phyloP scores from a whole-genome alignment of 352 stramenopile genomes.

The Ophiocytium majus region DNA sequence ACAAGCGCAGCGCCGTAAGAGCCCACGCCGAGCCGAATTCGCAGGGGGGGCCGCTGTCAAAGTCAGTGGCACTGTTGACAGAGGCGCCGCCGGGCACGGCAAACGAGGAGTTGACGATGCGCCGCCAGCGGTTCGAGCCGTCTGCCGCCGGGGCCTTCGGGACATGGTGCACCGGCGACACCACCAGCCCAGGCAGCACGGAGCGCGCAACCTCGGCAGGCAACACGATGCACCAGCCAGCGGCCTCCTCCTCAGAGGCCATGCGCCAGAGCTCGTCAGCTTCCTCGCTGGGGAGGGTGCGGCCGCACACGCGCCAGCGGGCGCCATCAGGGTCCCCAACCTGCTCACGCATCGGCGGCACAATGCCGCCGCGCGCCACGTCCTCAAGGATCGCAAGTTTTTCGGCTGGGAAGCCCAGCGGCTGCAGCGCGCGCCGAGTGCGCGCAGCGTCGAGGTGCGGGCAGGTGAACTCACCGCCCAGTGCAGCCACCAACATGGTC shows the following conservation, averaged over 20 bases:
- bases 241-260: neutral
- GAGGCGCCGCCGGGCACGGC: neutral
- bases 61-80: neutral
- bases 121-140: neutral
- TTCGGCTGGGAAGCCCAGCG: neutral
- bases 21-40: neutral
- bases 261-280: neutral
- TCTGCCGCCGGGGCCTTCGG: neutral
- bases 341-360: neutral
- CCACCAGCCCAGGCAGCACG: neutral
- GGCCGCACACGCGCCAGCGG: neutral
- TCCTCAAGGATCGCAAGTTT: neutral
- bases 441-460: neutral
- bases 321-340: neutral
- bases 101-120: neutral
- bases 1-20: no score
- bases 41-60: neutral
- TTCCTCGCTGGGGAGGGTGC: neutral
- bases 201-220: neutral
- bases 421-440: neutral
- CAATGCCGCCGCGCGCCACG: neutral
- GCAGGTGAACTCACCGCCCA: neutral
- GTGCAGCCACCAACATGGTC: no score
- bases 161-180: neutral
- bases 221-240: neutral